These are phyloP conservation scores for Phialocephala sp. DNA, from an alignment of 2,329 filamentous ascomycete genomes.

Conservation along the genomic window DNA sequence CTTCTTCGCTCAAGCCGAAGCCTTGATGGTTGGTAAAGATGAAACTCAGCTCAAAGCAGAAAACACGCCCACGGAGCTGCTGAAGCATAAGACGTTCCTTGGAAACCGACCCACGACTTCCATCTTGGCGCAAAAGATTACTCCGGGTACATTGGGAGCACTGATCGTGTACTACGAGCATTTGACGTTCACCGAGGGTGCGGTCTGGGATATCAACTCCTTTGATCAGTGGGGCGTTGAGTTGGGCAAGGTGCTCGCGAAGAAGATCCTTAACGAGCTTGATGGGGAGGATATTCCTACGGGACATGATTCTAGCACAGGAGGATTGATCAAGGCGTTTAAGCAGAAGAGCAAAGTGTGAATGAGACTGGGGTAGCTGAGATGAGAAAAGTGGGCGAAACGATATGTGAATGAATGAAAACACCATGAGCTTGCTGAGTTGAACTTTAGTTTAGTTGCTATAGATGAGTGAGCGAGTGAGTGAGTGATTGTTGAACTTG, in stretches of 20 bases:
- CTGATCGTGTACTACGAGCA: slow-evolving; percentile 99
- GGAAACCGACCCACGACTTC: slow-evolving; percentile 97
- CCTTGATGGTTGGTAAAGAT: slow-evolving; percentile 89
- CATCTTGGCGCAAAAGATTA: slow-evolving; percentile 90
- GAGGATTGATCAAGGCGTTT: slow-evolving; percentile 88
- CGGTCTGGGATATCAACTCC: slow-evolving; percentile 99
- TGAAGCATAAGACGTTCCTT: slow-evolving; percentile 99
- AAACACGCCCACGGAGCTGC: slow-evolving; percentile 73
- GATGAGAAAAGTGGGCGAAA: no score
- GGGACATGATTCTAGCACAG: slow-evolving; percentile 86
- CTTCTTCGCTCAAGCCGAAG: slow-evolving; percentile 89
- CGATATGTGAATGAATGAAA: no score
- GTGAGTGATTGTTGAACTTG: no score
- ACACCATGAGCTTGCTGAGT: no score
- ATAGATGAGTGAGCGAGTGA: no score
- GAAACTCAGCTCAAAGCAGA: slow-evolving; percentile 80
- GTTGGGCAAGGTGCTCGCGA: slow-evolving; percentile 93
- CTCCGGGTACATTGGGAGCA: slow-evolving; percentile 89
- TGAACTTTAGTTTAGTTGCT: no score
- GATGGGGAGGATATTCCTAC: slow-evolving; percentile 74
- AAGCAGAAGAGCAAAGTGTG: slow-evolving; percentile 62
- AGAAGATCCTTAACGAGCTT: slow-evolving; percentile 87
- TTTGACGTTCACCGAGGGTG: slow-evolving; percentile 95
- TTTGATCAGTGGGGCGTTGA: slow-evolving; percentile 99
- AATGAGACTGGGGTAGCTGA: neutral